phyloP scores from a whole-genome alignment of 2,329 filamentous ascomycete genomes.

The Chalaropsis ovoidea region DNA sequence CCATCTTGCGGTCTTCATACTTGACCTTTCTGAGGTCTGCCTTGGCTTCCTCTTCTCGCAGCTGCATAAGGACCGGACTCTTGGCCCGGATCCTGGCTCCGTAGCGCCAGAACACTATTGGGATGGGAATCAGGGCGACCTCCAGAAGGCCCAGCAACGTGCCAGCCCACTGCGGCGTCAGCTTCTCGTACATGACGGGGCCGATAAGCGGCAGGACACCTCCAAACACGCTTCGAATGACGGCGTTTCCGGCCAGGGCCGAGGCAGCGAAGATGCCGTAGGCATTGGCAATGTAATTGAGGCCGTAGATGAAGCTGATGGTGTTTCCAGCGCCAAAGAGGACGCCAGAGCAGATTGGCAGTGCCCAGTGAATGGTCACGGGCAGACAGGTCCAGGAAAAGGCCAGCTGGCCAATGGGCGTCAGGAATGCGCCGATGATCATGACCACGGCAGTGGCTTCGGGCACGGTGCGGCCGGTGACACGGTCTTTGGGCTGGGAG shows the following conservation, averaged over 20 bases:
- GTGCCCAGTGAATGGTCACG: conserved; percentile 66
- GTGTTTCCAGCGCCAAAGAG: conserved; percentile 71
- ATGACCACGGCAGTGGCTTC: conserved; percentile 76
- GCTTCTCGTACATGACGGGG: conserved; percentile 55
- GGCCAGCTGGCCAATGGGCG: conserved; percentile 68
- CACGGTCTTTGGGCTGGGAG: conserved; percentile 60
- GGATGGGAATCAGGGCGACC: conserved; percentile 65
- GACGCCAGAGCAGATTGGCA: conserved; percentile 65
- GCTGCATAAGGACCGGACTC: conserved; percentile 40
- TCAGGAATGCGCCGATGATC: conserved; percentile 62
- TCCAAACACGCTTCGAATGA: conserved; percentile 62
- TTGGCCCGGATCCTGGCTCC: conserved; percentile 44
- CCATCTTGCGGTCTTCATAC: neutral
- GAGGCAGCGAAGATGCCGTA: conserved; percentile 77
- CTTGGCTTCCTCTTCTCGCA: conserved; percentile 39
- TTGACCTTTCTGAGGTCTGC: conserved; percentile 22
- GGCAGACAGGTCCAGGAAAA: conserved; percentile 86
- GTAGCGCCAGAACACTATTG: conserved; percentile 63
- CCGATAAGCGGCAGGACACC: conserved; percentile 69
- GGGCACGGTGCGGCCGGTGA: conserved; percentile 61
- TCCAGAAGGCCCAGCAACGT: conserved; percentile 66
- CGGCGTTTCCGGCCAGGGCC: conserved; percentile 68
- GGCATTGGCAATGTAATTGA: conserved; percentile 66
- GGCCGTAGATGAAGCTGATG: conserved; percentile 70
- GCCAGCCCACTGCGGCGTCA: conserved; percentile 70